Evolutionary conservation across 2,329 filamentous ascomycete species (phyloP).

Genomic region (Cladophialophora carrionii): DNA sequence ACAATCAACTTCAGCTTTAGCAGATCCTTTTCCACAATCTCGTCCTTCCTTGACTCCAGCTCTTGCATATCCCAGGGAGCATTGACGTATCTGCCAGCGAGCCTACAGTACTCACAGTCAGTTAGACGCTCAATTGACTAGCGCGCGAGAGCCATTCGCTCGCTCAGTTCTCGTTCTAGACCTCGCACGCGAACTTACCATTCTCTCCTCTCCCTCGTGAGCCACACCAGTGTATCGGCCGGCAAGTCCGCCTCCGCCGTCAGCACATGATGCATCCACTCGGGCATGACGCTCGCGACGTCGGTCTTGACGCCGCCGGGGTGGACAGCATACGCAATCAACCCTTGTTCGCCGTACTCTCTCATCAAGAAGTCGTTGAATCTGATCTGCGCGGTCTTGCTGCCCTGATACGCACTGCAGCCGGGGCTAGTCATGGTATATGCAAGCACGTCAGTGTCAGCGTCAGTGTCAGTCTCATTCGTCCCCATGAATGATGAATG

Average conservation of each 20-base stretch:
- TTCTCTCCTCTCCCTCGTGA: slow-evolving; percentile 38
- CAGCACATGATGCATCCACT: slow-evolving; percentile 23
- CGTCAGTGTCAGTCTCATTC: too few relatives aligned
- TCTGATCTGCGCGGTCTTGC: slow-evolving; percentile 52
- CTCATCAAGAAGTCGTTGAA: slow-evolving; percentile 52
- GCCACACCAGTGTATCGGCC: slow-evolving; percentile 38
- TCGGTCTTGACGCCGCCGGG: slow-evolving; percentile 31
- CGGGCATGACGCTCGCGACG: slow-evolving; percentile 25
- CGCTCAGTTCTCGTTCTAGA: not conserved
- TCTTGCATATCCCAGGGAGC: slow-evolving; percentile 41
- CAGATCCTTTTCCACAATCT: slow-evolving; percentile 40
- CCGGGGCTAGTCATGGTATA: slow-evolving; percentile 40
- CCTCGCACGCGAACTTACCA: slow-evolving; percentile 36
- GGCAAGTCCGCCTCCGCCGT: slow-evolving; percentile 54
- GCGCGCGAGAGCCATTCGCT: too few relatives aligned
- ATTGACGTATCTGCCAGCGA: slow-evolving; percentile 37
- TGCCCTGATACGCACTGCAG: slow-evolving; percentile 52
- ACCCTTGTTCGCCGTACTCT: slow-evolving; percentile 48
- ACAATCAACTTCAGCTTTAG: slow-evolving; percentile 36
- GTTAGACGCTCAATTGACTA: too few relatives aligned
- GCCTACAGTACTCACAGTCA: not conserved
- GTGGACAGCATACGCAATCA: slow-evolving; percentile 34
- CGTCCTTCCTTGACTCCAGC: slow-evolving; percentile 38
- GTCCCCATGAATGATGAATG: too few relatives aligned
- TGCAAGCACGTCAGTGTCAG: not conserved